Conservation (phyloP, 306 rosid species). For the Elaeagnus macrophylla region DNA sequence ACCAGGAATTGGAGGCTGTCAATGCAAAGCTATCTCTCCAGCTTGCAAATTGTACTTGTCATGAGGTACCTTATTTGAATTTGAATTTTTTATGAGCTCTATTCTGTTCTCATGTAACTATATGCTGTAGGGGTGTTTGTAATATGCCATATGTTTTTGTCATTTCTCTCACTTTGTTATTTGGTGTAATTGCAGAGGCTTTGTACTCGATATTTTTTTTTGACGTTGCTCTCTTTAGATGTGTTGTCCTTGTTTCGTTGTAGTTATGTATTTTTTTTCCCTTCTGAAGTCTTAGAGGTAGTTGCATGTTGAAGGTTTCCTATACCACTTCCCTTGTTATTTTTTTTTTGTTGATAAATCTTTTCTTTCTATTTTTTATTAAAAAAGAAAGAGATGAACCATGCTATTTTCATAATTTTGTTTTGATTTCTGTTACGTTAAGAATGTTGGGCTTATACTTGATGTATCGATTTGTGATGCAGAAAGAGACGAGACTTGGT, state of each 20-base stretch:
- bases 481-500: conserved; percentile 34
- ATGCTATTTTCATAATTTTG: neutral
- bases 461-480: conserved; percentile 26
- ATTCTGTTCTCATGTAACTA: neutral
- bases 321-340: too few relatives aligned
- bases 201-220: too few relatives aligned
- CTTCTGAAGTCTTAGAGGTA: too few relatives aligned
- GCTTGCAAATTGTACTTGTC: conserved; percentile 39
- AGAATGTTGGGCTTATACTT: conserved; percentile 9
- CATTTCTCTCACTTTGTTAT: too few relatives aligned
- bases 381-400: neutral
- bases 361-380: too few relatives aligned
- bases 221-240: too few relatives aligned
- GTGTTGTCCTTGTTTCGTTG: too few relatives aligned
- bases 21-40: conserved; percentile 50
- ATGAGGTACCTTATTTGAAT: conserved; percentile 33
- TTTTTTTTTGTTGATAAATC: too few relatives aligned
- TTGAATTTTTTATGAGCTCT: conserved; percentile 5
- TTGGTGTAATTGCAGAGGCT: too few relatives aligned
- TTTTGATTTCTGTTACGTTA: neutral
- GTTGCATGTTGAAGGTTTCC: too few relatives aligned
- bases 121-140: neutral
- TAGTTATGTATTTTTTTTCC: too few relatives aligned
- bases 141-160: neutral
- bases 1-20: conserved; percentile 60